Conservation (phyloP, 2,329 filamentous ascomycete species). For the Ophiostoma fasciatum region DNA sequence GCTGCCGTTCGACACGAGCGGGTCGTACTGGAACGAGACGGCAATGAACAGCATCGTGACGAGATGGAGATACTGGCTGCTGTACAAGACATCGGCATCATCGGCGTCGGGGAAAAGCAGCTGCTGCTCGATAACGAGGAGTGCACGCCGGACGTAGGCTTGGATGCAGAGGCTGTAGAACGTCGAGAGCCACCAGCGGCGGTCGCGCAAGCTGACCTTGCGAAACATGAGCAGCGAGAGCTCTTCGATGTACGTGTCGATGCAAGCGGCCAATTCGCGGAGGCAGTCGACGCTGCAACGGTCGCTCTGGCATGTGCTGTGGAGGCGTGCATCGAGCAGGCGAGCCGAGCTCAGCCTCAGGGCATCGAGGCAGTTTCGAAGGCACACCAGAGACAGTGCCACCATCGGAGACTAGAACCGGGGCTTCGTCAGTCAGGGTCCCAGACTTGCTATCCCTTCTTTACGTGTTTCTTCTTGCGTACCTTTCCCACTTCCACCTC, state of each 20-base stretch:
- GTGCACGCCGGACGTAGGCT: slow-evolving; percentile 17
- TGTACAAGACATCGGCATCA: slow-evolving; percentile 15
- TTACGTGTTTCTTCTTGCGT: not conserved
- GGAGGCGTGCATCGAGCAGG: slow-evolving; percentile 12
- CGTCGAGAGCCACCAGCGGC: slow-evolving; percentile 19
- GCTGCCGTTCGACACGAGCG: slow-evolving; percentile 13
- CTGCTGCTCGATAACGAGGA: slow-evolving; percentile 17
- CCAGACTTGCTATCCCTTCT: not conserved
- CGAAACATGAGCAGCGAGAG: slow-evolving; percentile 18
- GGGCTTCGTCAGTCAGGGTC: not conserved
- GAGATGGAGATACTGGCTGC: slow-evolving; percentile 17
- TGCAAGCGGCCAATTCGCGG: slow-evolving; percentile 13
- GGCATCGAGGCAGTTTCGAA: slow-evolving; percentile 16
- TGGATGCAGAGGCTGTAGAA: slow-evolving; percentile 20
- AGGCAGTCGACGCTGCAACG: slow-evolving; percentile 17
- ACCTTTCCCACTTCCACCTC: slow-evolving; percentile 17
- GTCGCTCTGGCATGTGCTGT: slow-evolving; percentile 14
- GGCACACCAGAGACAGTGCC: slow-evolving; percentile 16
- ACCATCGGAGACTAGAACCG: slow-evolving; percentile 15
- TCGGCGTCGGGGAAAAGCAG: slow-evolving; percentile 14
- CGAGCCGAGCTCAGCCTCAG: slow-evolving; percentile 14
- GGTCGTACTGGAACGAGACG: slow-evolving; percentile 20
- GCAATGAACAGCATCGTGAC: slow-evolving; percentile 18
- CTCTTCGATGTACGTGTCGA: slow-evolving; percentile 18
- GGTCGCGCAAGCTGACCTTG: slow-evolving; percentile 19